Conservation (phyloP, 805 yeast species). For the Candida andamanensis region DNA sequence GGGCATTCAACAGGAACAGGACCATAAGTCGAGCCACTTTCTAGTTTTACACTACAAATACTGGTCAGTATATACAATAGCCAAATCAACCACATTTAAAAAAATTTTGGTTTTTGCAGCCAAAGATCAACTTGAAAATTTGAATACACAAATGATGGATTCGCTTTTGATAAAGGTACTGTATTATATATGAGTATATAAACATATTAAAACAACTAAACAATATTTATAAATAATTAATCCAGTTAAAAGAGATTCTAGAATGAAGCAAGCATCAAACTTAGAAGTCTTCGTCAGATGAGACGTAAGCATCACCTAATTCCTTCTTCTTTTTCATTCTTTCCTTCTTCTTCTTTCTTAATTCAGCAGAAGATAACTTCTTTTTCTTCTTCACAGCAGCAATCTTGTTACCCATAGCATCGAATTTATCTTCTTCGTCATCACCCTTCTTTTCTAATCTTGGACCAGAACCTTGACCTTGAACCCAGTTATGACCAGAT, state of each 20-base stretch:
- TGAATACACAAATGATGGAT: no score
- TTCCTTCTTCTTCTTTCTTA: conserved; percentile 99
- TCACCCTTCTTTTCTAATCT: conserved; percentile 96
- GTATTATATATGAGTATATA: neutral
- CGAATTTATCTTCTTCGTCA: conserved; percentile 97
- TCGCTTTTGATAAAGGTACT: no score
- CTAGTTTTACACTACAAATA: neutral
- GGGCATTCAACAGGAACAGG: conserved; percentile 1
- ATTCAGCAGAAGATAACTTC: conserved; percentile 97
- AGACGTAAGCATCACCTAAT: conserved; percentile 98
- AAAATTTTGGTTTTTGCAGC: conserved; percentile 1
- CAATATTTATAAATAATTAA: no score
- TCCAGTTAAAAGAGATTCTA: neutral
- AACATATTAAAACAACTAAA: no score
- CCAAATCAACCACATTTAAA: no score
- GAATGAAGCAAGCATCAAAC: conserved; percentile 2
- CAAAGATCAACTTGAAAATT: no score
- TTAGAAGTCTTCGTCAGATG: conserved; percentile 74
- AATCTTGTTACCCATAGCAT: conserved; percentile 99
- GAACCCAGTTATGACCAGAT: conserved; percentile 99
- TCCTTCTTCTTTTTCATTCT: conserved; percentile 99
- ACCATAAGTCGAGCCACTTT: neutral
- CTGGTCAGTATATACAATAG: no score
- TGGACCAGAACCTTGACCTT: conserved; percentile 99
- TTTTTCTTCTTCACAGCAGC: conserved; percentile 92